Percentiles rank a stretch among this genome's conserved stretches.
Evolutionary conservation across 768 basidiomycete genomes (phyloP).

Genomic region (Pleurotus pulmonarius): DNA sequence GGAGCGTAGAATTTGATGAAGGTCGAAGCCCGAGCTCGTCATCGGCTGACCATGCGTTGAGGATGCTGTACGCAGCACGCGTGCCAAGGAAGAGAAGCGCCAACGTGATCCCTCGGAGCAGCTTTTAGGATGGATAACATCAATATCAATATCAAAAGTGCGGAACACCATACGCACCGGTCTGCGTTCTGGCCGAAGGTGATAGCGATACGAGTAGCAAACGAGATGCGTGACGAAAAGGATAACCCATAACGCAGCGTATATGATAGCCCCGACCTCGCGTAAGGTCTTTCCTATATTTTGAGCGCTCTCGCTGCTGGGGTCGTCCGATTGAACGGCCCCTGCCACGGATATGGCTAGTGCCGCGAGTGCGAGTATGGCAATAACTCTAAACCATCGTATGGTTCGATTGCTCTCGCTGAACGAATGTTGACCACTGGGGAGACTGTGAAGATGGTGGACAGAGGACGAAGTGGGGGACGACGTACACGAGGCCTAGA

Average conservation of each 20-base stretch:
- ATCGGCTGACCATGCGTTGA: slow-evolving; percentile 55
- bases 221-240: slow-evolving; percentile 37
- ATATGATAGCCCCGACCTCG: slow-evolving; percentile 38
- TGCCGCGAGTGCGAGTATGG: slow-evolving; percentile 32
- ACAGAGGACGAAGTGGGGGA: slow-evolving; percentile 12
- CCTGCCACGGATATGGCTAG: slow-evolving; percentile 43
- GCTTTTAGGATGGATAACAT: slow-evolving; percentile 28
- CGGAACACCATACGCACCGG: slow-evolving; percentile 28
- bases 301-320: slow-evolving; percentile 25
- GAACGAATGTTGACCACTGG: slow-evolving; percentile 47
- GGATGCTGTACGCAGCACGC: slow-evolving; percentile 52
- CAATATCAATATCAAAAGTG: background rate
- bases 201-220: slow-evolving; percentile 43
- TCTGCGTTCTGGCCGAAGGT: slow-evolving; percentile 42
- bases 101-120: slow-evolving; percentile 48
- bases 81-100: slow-evolving; percentile 62
- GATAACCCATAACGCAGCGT: slow-evolving; percentile 35
- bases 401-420: slow-evolving; percentile 44
- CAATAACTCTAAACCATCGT: slow-evolving; percentile 31
- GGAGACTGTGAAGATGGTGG: slow-evolving; percentile 15
- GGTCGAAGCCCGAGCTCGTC: slow-evolving; percentile 34
- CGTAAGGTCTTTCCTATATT: slow-evolving; percentile 35
- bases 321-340: slow-evolving; percentile 30
- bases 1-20: slow-evolving; percentile 39
- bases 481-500: slow-evolving; percentile 46